A percentile compares a stretch with the other conserved stretches of the same genome.
Conservation (phyloP, 2,329 filamentous ascomycete species). For the Sporothrix curviconia region DNA sequence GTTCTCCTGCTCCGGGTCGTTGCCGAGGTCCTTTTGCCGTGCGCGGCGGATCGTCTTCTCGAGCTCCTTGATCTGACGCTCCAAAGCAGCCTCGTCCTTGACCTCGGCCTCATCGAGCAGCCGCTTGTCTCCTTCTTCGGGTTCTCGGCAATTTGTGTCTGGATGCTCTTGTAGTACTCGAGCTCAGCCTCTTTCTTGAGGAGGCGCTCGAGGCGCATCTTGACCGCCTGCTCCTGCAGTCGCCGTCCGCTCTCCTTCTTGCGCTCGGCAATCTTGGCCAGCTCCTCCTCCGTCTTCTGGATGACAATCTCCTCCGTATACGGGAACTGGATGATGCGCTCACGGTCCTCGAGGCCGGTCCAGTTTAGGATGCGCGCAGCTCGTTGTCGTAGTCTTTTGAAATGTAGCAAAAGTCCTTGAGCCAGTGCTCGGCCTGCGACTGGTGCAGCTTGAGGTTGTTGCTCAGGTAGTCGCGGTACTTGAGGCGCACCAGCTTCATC, state of each 20-base stretch:
- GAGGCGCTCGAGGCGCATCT: conserved; percentile 91
- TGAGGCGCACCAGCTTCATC: conserved; percentile 78
- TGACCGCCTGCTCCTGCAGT: conserved; percentile 90
- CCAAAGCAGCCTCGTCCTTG: conserved; percentile 81
- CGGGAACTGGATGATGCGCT: conserved; percentile 85
- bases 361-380: conserved; percentile 74
- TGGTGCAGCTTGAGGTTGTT: conserved; percentile 81
- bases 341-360: conserved; percentile 83
- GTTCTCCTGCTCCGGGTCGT: conserved; percentile 53
- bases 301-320: conserved; percentile 85
- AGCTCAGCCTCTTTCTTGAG: conserved; percentile 94
- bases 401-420: conserved; percentile 84
- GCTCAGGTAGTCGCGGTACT: conserved; percentile 62
- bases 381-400: conserved; percentile 79
- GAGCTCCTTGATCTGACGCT: conserved; percentile 78
- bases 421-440: conserved; percentile 79
- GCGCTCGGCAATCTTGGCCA: conserved; percentile 82
- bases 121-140: conserved; percentile 89
- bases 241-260: conserved; percentile 90
- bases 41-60: conserved; percentile 86
- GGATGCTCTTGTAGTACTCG: conserved; percentile 85
- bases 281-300: conserved; percentile 90
- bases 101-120: conserved; percentile 86
- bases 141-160: conserved; percentile 61
- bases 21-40: conserved; percentile 86